Conservation (phyloP, 768 basidiomycete species). For the Psilocybe tampanensis region DNA sequence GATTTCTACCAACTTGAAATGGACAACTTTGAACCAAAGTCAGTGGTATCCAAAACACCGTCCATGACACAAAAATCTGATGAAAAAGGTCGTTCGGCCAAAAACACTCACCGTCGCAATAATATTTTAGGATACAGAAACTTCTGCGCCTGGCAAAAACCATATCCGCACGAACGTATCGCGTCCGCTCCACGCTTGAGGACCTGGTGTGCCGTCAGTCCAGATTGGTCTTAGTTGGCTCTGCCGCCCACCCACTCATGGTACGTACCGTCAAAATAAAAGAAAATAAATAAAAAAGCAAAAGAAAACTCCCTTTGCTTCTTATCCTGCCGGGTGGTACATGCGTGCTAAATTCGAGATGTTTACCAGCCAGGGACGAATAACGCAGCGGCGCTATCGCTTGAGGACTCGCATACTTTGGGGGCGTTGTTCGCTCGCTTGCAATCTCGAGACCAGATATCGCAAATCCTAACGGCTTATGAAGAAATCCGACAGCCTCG, state of each 20-base stretch:
- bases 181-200: slow-evolving; percentile 37
- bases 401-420: slow-evolving; percentile 10
- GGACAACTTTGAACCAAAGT: background rate
- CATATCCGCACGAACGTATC: slow-evolving; percentile 31
- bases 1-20: background rate
- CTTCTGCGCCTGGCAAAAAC: slow-evolving; percentile 31
- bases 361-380: slow-evolving; percentile 9
- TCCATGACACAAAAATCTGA: too few relatives aligned
- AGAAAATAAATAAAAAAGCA: too few relatives aligned
- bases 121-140: slow-evolving; percentile 31
- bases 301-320: background rate
- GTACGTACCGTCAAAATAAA: background rate
- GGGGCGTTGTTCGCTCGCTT: slow-evolving; percentile 12
- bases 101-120: too few relatives aligned
- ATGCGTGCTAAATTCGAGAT: too few relatives aligned
- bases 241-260: slow-evolving; percentile 12
- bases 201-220: slow-evolving; percentile 40
- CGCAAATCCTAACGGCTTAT: slow-evolving; percentile 13
- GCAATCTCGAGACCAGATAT: slow-evolving; percentile 6
- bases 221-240: slow-evolving; percentile 11
- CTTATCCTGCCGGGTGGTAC: background rate
- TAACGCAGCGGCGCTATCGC: slow-evolving; percentile 6
- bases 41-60: background rate
- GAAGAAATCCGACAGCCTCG: slow-evolving; percentile 15
- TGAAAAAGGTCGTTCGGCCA: too few relatives aligned